Evolutionary conservation across 1,139 yeast species (phyloP).

Genomic region (Yamadazyma aaseri): DNA sequence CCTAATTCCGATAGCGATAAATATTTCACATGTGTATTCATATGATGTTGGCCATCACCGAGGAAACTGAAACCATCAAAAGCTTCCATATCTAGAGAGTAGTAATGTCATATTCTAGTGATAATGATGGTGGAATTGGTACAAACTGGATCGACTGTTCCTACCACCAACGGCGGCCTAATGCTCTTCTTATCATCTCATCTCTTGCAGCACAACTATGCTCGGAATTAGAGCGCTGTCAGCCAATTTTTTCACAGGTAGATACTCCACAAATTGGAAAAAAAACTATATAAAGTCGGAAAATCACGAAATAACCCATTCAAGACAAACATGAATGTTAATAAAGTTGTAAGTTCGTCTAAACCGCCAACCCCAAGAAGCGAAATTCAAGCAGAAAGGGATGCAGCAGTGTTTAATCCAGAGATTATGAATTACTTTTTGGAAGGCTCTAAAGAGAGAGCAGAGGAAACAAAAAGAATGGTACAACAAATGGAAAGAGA

Average conservation of each 20-base stretch:
- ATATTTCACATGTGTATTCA: not conserved
- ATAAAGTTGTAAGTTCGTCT: slow-evolving; percentile 14
- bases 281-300: not conserved
- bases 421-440: slow-evolving; percentile 47
- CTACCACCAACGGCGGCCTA: too few relatives aligned
- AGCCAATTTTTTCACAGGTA: slow-evolving; percentile 2
- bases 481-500: slow-evolving; percentile 51
- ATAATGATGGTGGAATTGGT: too few relatives aligned
- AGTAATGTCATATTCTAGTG: too few relatives aligned
- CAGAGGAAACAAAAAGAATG: slow-evolving; percentile 33
- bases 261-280: slow-evolving; percentile 2
- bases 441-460: slow-evolving; percentile 40
- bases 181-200: too few relatives aligned
- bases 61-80: not conserved
- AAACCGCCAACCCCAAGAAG: slow-evolving; percentile 39
- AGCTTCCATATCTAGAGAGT: too few relatives aligned
- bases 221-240: too few relatives aligned
- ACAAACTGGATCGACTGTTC: too few relatives aligned
- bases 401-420: slow-evolving; percentile 34
- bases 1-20: too few relatives aligned
- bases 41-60: not conserved
- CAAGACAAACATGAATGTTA: slow-evolving; percentile 8
- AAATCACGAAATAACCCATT: slow-evolving; percentile 1
- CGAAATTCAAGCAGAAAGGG: slow-evolving; percentile 37
- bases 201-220: too few relatives aligned